Base-by-base conservation (phyloP, 2,329 filamentous ascomycete species). In the Setomelanomma holmii region DNA sequence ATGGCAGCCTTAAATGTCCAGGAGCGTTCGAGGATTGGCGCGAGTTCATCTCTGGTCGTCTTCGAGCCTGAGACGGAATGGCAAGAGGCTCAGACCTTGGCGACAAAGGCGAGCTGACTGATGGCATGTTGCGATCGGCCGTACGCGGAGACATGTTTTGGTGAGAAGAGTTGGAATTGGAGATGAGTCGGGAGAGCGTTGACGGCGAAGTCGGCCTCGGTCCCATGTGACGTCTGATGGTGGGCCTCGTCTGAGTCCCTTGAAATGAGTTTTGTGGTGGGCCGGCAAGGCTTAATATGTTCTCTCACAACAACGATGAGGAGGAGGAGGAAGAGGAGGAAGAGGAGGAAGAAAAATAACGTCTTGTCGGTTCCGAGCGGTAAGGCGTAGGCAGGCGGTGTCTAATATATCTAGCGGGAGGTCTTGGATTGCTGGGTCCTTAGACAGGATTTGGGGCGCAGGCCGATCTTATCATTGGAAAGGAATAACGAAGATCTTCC, bases 1-100 rank as follows among this genome's bases (percentile, higher is more conserved):
- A 76, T n/a, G 79, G 78, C 12, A 82, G 68, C 49, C 77, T 76
- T 30, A 82, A 68, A 21, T 74, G 71, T 22, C 64, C 68, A 42
- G 70, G 63, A 23, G 69, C 68, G 36, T 68, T 67, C 39, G 72
- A 72, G 12, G 72, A 71, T 40, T 73, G 71, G 42, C 68, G 73
- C 49, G 63, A 45, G 33, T 75, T 65, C 45, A 70, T 51, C 19
- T 64, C 55, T 38, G 69, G 66, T 30, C 69, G 71, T 43, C 71
- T 71, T 47, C 66, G 64, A 52, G 63, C 64, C 55, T 69, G 71
- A 5, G 64, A 72, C 8, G 73, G 72, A 30, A 75, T 69, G 21
- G 67, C 61, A 45, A 75, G 58, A 48, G 71, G 67, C 45, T 74
- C 71, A 56, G 71, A 66, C 53, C 66, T 67, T 27, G 71, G 66